Evolutionary conservation across 805 yeast species (phyloP), one percentile per base, ranked within the genome.

Genomic region (Priceomyces melissophilus): DNA sequence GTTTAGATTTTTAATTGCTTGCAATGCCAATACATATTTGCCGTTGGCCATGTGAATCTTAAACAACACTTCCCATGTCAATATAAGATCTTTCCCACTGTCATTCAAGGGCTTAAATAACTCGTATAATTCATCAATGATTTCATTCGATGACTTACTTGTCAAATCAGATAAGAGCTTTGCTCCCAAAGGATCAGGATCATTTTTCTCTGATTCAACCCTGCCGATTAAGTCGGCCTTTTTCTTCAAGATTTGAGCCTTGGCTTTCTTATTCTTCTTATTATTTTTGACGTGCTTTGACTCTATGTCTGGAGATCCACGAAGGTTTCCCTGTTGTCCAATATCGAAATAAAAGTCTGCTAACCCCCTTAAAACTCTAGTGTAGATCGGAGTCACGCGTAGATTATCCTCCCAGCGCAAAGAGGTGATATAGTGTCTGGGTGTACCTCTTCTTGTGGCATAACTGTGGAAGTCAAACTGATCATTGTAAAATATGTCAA

Each of bases 381-480:
- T 69, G 55, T 78, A 87, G 39, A 84, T 75, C 3, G 95, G 88
- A 27, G 84, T 79, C 7, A 78, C 58, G 57, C 73, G 89, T 35
- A 93, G 60, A 14, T 65, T 58, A 58, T 90, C 95, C 42, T 82
- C 96, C 98, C 98, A 93, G 37, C 70, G 61, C 38, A 90, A 50
- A 77, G 87, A 78, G 13, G 81, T 82, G 23, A 86, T 51, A 57
- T 91, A 93, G 7, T 91, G 82, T 48, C 95, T 76, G 17, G 91
- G 82, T 5, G 97, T 87, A 15, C 97, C 98, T 52, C 84, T 81
- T 63, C 96, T 79, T 73, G 87, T 78, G 58, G 95, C 85, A 60
- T 87, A 93, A 35, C 86, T 82, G 60, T 93, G 98, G 82, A 91
- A 93, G 60, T 93, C 99, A 48, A 84, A 75, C 67, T 93, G 97